These are phyloP conservation scores for Fonsecaea erecta DNA, from an alignment of 2,329 filamentous ascomycete species.

Conservation along the genomic window DNA sequence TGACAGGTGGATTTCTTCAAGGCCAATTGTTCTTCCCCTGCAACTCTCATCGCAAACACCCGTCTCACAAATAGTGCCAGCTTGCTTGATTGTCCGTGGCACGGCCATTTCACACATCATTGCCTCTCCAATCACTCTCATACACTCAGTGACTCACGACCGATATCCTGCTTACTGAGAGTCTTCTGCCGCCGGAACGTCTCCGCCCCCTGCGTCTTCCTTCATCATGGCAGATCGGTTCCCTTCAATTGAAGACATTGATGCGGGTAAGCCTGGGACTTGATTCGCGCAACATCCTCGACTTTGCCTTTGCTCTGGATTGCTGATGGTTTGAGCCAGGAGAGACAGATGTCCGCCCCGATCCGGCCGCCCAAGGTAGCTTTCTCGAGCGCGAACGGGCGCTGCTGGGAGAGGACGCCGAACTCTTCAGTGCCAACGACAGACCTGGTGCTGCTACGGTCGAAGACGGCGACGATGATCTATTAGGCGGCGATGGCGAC, in stretches of 20 bases:
- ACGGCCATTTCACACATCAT: not conserved
- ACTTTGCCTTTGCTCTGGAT: not conserved
- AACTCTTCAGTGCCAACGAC: slow-evolving; percentile 80
- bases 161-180: not conserved
- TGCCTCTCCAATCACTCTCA: not conserved
- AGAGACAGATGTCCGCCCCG: slow-evolving; percentile 32
- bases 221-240: slow-evolving; percentile 74
- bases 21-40: not conserved
- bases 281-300: not conserved
- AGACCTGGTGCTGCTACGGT: slow-evolving; percentile 59
- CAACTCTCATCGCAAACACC: not conserved
- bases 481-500: slow-evolving; percentile 63
- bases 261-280: slow-evolving; percentile 55
- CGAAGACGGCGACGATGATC: slow-evolving; percentile 70
- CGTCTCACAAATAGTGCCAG: slow-evolving; percentile 3
- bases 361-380: slow-evolving; percentile 64
- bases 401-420: slow-evolving; percentile 86
- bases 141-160: not conserved
- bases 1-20: not conserved
- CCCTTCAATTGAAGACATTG: slow-evolving; percentile 78
- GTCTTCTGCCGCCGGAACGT: not conserved
- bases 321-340: slow-evolving; percentile 36
- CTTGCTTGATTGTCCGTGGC: not conserved
- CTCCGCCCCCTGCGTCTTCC: not conserved
- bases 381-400: slow-evolving; percentile 93